Base-by-base conservation (phyloP, 768 basidiomycete genomes). In the Exidia glandulosa region DNA sequence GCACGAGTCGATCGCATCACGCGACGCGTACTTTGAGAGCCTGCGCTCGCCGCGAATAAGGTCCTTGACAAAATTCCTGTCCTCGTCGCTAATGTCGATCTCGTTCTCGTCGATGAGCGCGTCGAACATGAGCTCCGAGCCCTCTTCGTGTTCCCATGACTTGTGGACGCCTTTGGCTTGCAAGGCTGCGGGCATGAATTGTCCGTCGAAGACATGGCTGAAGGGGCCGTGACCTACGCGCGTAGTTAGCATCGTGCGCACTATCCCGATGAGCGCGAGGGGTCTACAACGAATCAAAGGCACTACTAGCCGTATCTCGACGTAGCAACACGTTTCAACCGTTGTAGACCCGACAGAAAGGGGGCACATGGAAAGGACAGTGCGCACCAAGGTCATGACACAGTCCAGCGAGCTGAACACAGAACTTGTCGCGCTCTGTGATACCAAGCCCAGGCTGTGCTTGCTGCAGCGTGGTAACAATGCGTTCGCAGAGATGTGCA, bases 51-150 rank as follows among this genome's bases (percentile, higher is more conserved):
- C 90, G 2, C 80, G 77, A 63, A 93, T 92, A 55, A 93, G 79
- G 1, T 88, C 90, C 69, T 90, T 88, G 67, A 92, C 79, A 63
- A 90, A 83, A 1, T 64, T 60, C 2, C 75, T 74, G 45, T 90
- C 86, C 10, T 78, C 73, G 9, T 68, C 63, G 0, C 74, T 62
- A 5, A 90, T 73, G 0, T 73, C 66, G 19, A 87, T 76, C 4
- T 76, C 66, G 61, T 87, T 84, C 10, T 81, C 76, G 47, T 75
- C 69, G 30, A 89, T 70, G 60, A 90, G 77, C 25, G 79, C 80
- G 56, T 88, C 85, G 33, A 92, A 81, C 88, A 92, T 90, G 82
- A 87, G 82, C 57, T 87, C 84, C 1, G 88, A 90, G 2, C 82
- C 90, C 30, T 86, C 76, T 68, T 92, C 90, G 63, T 93, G 90